Conservation (phyloP, 768 basidiomycete species). For the Pleurotus tuber-regium region DNA sequence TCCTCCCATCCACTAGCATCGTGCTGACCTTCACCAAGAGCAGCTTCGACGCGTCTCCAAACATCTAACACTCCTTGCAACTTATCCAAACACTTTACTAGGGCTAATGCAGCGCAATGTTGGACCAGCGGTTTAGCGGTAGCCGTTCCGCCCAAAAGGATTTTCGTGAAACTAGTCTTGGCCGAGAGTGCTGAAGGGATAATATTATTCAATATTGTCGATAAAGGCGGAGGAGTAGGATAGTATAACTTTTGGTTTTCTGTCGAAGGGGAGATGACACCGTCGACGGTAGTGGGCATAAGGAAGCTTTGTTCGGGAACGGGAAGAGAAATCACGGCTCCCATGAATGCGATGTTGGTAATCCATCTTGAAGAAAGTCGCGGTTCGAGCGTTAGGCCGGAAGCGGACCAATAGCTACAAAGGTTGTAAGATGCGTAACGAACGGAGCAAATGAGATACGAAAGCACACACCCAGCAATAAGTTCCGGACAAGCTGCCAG, state of each 20-base stretch:
- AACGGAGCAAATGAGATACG: neutral
- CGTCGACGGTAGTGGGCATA: constrained; percentile 27
- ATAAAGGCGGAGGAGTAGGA: constrained; percentile 73
- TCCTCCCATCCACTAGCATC: neutral
- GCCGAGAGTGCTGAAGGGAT: constrained; percentile 67
- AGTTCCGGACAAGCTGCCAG: constrained; percentile 85
- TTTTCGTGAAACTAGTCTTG: constrained; percentile 77
- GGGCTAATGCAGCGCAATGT: constrained; percentile 77
- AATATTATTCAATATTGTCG: constrained; percentile 70
- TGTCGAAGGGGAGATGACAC: neutral
- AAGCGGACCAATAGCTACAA: constrained; percentile 68
- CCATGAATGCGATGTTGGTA: constrained; percentile 82
- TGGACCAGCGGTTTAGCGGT: constrained; percentile 63
- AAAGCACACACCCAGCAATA: constrained; percentile 59
- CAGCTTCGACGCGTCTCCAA: constrained; percentile 46
- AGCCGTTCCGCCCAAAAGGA: constrained; percentile 63
- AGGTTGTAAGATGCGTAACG: neutral
- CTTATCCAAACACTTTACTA: constrained; percentile 77
- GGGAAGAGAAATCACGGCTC: constrained; percentile 72
- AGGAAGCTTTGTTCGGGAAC: constrained; percentile 65
- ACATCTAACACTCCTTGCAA: constrained; percentile 49
- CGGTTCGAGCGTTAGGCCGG: constrained; percentile 75
- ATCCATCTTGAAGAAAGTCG: constrained; percentile 91
- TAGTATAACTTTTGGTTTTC: constrained; percentile 46
- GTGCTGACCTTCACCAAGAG: constrained; percentile 48